These are phyloP conservation scores for Pezizomycotina sp. DNA, from an alignment of 2,329 filamentous ascomycete genomes.

Conservation along the genomic window DNA sequence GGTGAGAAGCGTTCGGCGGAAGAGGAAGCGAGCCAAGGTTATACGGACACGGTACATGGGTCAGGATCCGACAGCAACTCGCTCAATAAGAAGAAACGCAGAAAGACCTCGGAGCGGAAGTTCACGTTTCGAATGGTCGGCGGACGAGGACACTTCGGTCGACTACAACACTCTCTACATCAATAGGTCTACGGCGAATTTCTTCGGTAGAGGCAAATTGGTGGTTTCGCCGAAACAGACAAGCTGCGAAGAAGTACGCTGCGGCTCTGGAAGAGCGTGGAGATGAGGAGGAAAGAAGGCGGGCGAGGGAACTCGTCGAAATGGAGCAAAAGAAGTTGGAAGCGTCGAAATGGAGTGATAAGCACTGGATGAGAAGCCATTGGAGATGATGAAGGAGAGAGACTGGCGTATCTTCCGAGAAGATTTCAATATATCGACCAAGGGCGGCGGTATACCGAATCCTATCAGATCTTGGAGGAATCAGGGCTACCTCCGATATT, in stretches of 20 bases:
- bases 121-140: conserved; percentile 99
- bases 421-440: conserved; percentile 91
- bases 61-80: conserved; percentile 68
- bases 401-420: conserved; percentile 99
- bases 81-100: conserved; percentile 90
- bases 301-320: conserved; percentile 66
- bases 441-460: conserved; percentile 73
- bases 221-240: conserved; percentile 40
- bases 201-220: conserved; percentile 53
- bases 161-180: conserved; percentile 72
- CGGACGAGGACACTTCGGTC: conserved; percentile 76
- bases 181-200: conserved; percentile 46
- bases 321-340: conserved; percentile 67
- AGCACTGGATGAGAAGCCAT: conserved; percentile 87
- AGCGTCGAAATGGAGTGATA: conserved; percentile 58
- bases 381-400: conserved; percentile 87
- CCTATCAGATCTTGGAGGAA: conserved; percentile 93
- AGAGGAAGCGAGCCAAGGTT: conserved; percentile 50
- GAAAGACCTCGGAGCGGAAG: conserved; percentile 83
- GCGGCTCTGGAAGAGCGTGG: conserved; percentile 59
- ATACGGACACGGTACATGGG: conserved; percentile 79
- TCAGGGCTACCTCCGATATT: conserved; percentile 61
- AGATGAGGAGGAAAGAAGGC: conserved; percentile 53
- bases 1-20: conserved; percentile 28
- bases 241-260: conserved; percentile 41